Evolutionary conservation across 768 basidiomycete species (phyloP).

Genomic region (Phylloporus sp.): DNA sequence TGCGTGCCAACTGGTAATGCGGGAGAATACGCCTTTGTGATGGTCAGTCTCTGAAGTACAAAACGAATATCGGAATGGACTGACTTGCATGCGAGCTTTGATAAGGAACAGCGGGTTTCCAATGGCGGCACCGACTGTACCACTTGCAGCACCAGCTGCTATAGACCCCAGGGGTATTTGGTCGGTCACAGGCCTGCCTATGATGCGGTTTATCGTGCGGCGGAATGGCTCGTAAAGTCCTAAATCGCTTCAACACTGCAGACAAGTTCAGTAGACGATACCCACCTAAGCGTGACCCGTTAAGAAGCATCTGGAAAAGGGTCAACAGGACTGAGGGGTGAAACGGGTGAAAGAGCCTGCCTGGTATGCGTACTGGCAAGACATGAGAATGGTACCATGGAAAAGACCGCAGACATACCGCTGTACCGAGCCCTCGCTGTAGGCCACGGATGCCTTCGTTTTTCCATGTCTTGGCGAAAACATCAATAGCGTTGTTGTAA

Average conservation of each 20-base stretch:
- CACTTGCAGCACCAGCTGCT: conserved; percentile 83
- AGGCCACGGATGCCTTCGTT: conserved; percentile 90
- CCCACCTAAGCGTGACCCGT: conserved; percentile 83
- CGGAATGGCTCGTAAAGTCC: conserved; percentile 97
- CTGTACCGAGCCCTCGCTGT: conserved; percentile 87
- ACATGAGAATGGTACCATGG: conserved; percentile 6
- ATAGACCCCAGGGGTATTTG: conserved; percentile 76
- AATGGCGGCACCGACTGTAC: conserved; percentile 79
- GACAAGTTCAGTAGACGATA: neutral
- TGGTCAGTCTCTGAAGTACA: conserved; percentile 1
- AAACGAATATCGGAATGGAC: neutral
- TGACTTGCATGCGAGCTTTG: conserved; percentile 95
- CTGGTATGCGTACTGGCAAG: conserved; percentile 81
- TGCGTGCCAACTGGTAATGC: conserved; percentile 92
- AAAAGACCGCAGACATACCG: conserved; percentile 48
- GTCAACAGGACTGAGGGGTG: conserved; percentile 2
- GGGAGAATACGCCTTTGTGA: conserved; percentile 82
- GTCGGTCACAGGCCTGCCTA: conserved; percentile 61
- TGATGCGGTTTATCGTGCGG: conserved; percentile 56
- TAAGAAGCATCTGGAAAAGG: conserved; percentile 70
- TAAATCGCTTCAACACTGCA: conserved; percentile 29
- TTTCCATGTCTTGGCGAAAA: conserved; percentile 79
- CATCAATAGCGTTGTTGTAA: conserved; percentile 88
- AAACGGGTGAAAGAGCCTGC: conserved; percentile 39
- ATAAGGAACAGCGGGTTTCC: conserved; percentile 93